phyloP scores from a whole-genome alignment of 2,329 filamentous ascomycete species.

The Aspergillaceae sp. region DNA sequence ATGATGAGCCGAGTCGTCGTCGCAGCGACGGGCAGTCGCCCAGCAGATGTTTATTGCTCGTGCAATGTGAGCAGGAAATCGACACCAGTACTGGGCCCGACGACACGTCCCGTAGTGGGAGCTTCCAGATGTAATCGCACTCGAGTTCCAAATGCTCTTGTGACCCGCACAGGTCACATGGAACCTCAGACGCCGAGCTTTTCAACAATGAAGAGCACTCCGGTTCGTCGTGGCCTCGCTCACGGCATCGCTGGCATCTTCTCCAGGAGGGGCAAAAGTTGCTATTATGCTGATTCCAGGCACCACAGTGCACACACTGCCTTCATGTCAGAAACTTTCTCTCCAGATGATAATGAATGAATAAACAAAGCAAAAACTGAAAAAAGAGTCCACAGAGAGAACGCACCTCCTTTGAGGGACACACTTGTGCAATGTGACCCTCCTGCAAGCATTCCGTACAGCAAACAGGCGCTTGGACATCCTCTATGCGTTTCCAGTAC shows the following conservation, averaged over 20 bases:
- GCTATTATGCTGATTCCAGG: slow-evolving; percentile 33
- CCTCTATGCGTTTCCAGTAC: slow-evolving; percentile 31
- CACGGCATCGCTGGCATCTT: slow-evolving; percentile 49
- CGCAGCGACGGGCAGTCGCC: slow-evolving; percentile 35
- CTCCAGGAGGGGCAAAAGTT: slow-evolving; percentile 33
- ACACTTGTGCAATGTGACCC: slow-evolving; percentile 37
- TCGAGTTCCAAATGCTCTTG: slow-evolving; percentile 50
- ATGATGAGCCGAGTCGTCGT: slow-evolving; percentile 22
- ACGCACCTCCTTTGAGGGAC: slow-evolving; percentile 36
- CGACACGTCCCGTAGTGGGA: slow-evolving; percentile 19
- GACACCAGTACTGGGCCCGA: slow-evolving; percentile 30
- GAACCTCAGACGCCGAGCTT: slow-evolving; percentile 43
- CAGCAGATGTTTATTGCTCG: slow-evolving; percentile 35
- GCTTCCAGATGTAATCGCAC: slow-evolving; percentile 53
- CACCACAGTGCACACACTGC: slow-evolving; percentile 36
- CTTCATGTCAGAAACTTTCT: not conserved
- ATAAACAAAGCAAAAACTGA: no score
- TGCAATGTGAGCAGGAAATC: slow-evolving; percentile 37
- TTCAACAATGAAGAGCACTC: slow-evolving; percentile 52
- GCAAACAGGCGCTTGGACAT: slow-evolving; percentile 33
- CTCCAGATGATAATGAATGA: no score
- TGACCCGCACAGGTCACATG: slow-evolving; percentile 54
- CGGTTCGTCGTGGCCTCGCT: slow-evolving; percentile 49
- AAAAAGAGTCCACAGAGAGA: not conserved
- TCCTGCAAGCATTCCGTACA: slow-evolving; percentile 36